Evolutionary conservation across 2,329 filamentous ascomycete genomes (phyloP).

Genomic region (Colletotrichum cordylinicola): DNA sequence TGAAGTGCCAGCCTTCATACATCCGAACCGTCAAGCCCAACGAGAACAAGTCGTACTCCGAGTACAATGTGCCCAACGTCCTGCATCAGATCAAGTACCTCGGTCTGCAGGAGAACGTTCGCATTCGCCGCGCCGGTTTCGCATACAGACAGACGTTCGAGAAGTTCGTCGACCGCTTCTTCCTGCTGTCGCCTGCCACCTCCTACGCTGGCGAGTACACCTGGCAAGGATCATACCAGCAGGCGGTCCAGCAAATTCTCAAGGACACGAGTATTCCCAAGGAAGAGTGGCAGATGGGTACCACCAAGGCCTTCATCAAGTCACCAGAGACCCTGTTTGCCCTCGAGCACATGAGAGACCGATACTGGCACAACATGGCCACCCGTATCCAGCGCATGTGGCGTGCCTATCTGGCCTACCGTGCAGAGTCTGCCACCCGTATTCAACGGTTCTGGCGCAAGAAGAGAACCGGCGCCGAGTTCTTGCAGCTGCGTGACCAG

Average conservation of each 20-base stretch:
- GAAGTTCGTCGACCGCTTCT: slow-evolving; percentile 98
- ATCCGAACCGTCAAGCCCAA: slow-evolving; percentile 99
- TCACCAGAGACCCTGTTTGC: slow-evolving; percentile 97
- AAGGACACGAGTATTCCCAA: slow-evolving; percentile 95
- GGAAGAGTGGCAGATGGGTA: slow-evolving; percentile 97
- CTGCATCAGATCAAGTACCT: slow-evolving; percentile 99
- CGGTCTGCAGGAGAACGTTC: slow-evolving; percentile 98
- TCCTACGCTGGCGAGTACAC: slow-evolving; percentile 98
- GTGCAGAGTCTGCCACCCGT: slow-evolving; percentile 88
- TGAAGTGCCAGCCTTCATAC: slow-evolving; percentile 97
- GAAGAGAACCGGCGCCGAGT: slow-evolving; percentile 88
- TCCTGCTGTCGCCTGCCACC: slow-evolving; percentile 90
- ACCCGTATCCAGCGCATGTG: slow-evolving; percentile 96
- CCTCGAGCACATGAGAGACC: slow-evolving; percentile 94
- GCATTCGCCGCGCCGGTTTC: slow-evolving; percentile 94
- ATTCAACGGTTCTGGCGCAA: slow-evolving; percentile 97
- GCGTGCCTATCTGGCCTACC: slow-evolving; percentile 93
- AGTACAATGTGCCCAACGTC: slow-evolving; percentile 92
- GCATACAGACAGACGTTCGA: slow-evolving; percentile 97
- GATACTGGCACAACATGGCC: slow-evolving; percentile 99
- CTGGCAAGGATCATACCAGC: slow-evolving; percentile 87
- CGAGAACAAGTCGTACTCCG: slow-evolving; percentile 94
- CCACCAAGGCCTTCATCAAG: slow-evolving; percentile 97
- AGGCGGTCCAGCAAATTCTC: slow-evolving; percentile 88
- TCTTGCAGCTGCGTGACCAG: slow-evolving; percentile 84